Percentiles rank a stretch among this genome's conserved stretches.
These are phyloP conservation scores for Pyrrhoderma lamaoense DNA, from an alignment of 1,284 basidiomycete genomes.

Conservation along the genomic window DNA sequence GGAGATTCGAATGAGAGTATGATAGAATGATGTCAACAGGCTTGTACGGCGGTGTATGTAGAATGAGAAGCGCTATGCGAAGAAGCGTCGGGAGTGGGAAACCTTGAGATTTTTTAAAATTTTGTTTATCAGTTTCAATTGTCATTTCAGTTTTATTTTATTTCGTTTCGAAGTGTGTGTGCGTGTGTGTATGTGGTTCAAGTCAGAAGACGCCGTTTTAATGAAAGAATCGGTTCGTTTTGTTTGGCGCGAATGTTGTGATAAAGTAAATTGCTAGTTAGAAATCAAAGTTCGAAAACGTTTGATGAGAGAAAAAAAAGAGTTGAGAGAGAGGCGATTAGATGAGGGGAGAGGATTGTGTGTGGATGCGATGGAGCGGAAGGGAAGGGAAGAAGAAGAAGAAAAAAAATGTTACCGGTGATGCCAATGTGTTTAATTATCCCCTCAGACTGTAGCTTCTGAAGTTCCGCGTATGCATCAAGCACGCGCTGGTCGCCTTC, in stretches of 20 bases:
- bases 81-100: constrained; percentile 89
- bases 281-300: background rate
- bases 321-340: background rate
- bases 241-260: too few relatives aligned
- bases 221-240: too few relatives aligned
- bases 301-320: constrained; percentile 6
- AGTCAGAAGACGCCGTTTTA: too few relatives aligned
- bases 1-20: constrained; percentile 84
- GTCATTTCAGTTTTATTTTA: too few relatives aligned
- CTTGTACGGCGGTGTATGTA: constrained; percentile 52
- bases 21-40: constrained; percentile 79
- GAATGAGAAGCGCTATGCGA: constrained; percentile 72
- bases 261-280: too few relatives aligned
- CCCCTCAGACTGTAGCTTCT: constrained; percentile 73
- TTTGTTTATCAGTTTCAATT: too few relatives aligned
- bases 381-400: background rate
- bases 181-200: too few relatives aligned
- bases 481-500: constrained; percentile 78
- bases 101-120: constrained; percentile 35
- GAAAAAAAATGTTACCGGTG: constrained; percentile 47
- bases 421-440: constrained; percentile 79
- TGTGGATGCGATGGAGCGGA: background rate
- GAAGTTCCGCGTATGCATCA: constrained; percentile 65
- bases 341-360: background rate
- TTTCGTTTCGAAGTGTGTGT: too few relatives aligned